Evolutionary conservation across 2,329 filamentous ascomycete species (phyloP).

Genomic region (Pseudocercospora fuligena): DNA sequence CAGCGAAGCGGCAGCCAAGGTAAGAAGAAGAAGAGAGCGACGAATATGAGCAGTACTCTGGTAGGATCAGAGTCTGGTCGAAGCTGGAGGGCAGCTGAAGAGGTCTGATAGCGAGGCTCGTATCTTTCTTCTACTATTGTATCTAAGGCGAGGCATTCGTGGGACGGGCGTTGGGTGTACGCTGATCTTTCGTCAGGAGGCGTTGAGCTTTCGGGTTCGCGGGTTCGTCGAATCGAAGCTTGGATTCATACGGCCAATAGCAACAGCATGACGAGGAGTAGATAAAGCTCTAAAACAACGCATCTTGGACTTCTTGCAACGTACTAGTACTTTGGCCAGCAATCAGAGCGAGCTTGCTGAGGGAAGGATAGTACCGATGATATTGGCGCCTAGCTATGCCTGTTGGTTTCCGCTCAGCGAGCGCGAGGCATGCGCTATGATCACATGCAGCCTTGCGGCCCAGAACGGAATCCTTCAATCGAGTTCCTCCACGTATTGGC

Average conservation of each 20-base stretch:
- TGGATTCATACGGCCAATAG: neutral
- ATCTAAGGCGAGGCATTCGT: neutral
- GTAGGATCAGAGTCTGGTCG: slow-evolving; percentile 8
- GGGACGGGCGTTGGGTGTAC: slow-evolving; percentile 1
- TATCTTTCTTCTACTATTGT: neutral
- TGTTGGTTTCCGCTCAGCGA: too few relatives aligned
- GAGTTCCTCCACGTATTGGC: neutral
- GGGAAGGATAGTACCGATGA: too few relatives aligned
- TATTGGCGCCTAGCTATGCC: too few relatives aligned
- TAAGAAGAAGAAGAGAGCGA: slow-evolving; percentile 11
- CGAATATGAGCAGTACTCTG: slow-evolving; percentile 7
- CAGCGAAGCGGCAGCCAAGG: slow-evolving; percentile 10
- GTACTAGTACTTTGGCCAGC: too few relatives aligned
- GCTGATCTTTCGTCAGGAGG: slow-evolving; percentile 11
- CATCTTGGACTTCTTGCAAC: neutral
- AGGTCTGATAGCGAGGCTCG: slow-evolving; percentile 6
- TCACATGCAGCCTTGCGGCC: too few relatives aligned
- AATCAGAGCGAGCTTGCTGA: too few relatives aligned
- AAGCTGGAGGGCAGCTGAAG: slow-evolving; percentile 5
- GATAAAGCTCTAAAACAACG: neutral
- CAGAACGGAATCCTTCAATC: neutral
- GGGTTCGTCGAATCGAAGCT: slow-evolving; percentile 5
- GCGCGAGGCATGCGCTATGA: too few relatives aligned
- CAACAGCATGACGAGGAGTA: slow-evolving; percentile 12
- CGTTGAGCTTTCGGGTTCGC: slow-evolving; percentile 9